Evolutionary conservation across 768 basidiomycete species (phyloP), one percentile per base, ranked within the genome.

Genomic region (Leccinellum albellum): DNA sequence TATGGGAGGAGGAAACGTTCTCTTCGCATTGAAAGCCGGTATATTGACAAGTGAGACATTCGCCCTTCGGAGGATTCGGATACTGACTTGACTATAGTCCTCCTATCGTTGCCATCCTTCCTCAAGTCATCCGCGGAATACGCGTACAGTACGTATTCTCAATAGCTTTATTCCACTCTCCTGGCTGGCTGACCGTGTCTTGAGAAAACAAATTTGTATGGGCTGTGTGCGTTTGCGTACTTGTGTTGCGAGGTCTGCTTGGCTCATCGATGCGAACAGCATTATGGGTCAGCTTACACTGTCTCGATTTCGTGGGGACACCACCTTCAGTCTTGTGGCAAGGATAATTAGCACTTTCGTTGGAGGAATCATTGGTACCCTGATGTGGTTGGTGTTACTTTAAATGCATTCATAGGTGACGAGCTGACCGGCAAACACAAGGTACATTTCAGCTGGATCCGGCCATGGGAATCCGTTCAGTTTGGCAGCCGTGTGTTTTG

Each of bases 201-300:
- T 49, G 37, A 86, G 88, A 72, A 32, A 83, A 89, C 56, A 76
- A 81, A 54, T 83, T 85, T 63, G 79, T 86, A 3, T 91, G 89
- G 89, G 87, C 77, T 10, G 78, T 89, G 85, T 89, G 55, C 64
- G 82, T 56, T 28, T 37, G n/a, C 51, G 6, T 49, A 9, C 37
- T 28, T 54, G 1, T 3, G 8, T 54, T 21, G 10, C 28, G 17
- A 35, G 20, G 4, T 24, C n/a, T 33, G 20, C 17, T 42, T 55
- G 29, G 44, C 54, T 58, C 29, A 61, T 2, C 12, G 17, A 49
- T 5, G 13, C 31, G 26, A 1, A 17, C 54, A 88, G 86, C 17
- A 78, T 90, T 65, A 89, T 91, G 85, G 88, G 82, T 0, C 89
- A 91, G 63, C 73, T 89, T 6, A 87, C 87, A 0, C 69, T 89